These are phyloP conservation scores for Clonostachys byssicola DNA, from an alignment of 2,329 filamentous ascomycete species.

Conservation along the genomic window DNA sequence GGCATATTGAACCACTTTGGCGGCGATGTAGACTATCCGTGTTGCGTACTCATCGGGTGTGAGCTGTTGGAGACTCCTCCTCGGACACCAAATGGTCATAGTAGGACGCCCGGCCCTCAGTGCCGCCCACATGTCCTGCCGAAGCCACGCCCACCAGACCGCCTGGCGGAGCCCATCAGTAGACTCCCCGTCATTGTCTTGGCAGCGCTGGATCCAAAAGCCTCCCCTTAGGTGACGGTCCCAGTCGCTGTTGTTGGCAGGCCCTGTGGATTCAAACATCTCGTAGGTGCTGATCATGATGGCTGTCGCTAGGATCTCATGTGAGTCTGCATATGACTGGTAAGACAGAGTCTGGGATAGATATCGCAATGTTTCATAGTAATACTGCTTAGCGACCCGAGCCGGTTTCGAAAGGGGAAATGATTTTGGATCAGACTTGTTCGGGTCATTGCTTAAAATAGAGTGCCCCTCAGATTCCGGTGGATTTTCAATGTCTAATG, in stretches of 20 bases:
- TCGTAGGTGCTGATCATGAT: constrained; percentile 57
- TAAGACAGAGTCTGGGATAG: constrained; percentile 52
- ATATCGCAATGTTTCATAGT: constrained; percentile 56
- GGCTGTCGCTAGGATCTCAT: constrained; percentile 53
- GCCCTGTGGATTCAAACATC: constrained; percentile 47
- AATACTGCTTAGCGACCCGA: constrained; percentile 41
- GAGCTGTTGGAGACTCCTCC: constrained; percentile 38
- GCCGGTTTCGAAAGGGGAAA: constrained; percentile 5
- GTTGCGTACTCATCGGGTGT: constrained; percentile 45
- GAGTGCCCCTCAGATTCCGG: not conserved
- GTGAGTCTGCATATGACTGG: constrained; percentile 48
- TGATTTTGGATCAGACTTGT: no score
- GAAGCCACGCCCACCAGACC: constrained; percentile 60
- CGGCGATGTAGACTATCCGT: constrained; percentile 45
- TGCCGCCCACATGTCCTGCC: constrained; percentile 59
- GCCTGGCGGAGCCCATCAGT: constrained; percentile 44
- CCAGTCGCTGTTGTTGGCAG: constrained; percentile 34
- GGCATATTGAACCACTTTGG: constrained; percentile 50
- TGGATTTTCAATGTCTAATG: not conserved
- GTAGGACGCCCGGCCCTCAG: constrained; percentile 51
- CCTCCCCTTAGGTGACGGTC: constrained; percentile 57
- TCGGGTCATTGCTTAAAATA: not conserved
- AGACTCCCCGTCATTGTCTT: constrained; percentile 53
- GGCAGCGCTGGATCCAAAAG: constrained; percentile 59
- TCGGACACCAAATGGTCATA: constrained; percentile 53